Base-by-base conservation (phyloP, 129 eudicot genomes). In the Pseudognaphalium luteoalbum region DNA sequence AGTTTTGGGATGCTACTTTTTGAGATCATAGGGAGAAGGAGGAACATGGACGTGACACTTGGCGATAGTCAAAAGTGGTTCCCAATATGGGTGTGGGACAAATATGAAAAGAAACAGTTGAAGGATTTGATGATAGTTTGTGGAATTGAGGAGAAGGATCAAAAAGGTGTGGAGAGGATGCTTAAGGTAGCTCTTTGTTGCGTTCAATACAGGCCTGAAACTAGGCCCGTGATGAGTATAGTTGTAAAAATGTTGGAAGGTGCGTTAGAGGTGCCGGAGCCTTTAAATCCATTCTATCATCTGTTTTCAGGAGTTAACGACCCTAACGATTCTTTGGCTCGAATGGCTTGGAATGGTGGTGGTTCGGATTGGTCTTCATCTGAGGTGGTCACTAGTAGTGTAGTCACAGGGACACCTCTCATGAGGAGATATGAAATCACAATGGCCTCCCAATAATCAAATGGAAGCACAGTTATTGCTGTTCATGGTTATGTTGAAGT, bases 231-330 rank as follows among this genome's bases (percentile, higher is more conserved):
- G 64, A 79, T 79, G 83, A 64, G 78, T 32, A 74, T 37, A 1
- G 78, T 54, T 35, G 78, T 79, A 60, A 79, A 79, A 25, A 79
- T 79, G 83, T 63, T 79, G 78, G 83, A 79, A 72, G 83, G 78
- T 14, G 73, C 20, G 7, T 20, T 79, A 52, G 78, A 51, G 66
- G 66, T 68, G 32, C 76, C 81, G 0, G 70, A 41, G 35, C 67
- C 85, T 16, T 4, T 54, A 16, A 76, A 82, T 21, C 82, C 82
- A 2, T 82, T 76, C 20, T 10, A 14, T 17, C 35, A 80, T 80
- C 4, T 80, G 52, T 0, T 80, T 37, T 64, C 75, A 4, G 60
- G 73, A 34, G 73, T 3, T 29, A 56, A 11, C 1, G 79, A 65
- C 4, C 34, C 20, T 0, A 29, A 14, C 33, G 44, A 16, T 72